A percentile compares a stretch with the other conserved stretches of the same genome.
Evolutionary conservation across 2,329 filamentous ascomycete genomes (phyloP).

Genomic region (Ambrosiella cleistominuta): DNA sequence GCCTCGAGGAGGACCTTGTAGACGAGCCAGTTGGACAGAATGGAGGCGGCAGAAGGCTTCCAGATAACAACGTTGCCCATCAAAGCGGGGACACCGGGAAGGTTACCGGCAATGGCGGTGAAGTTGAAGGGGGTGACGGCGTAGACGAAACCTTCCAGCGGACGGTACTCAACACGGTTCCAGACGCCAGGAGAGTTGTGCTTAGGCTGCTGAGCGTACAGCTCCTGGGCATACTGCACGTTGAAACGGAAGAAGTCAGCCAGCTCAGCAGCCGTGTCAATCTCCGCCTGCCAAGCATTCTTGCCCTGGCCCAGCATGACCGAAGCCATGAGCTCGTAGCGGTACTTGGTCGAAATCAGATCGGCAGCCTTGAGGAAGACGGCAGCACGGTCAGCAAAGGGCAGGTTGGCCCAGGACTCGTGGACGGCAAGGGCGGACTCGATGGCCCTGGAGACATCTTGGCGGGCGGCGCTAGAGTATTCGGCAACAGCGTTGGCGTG

Average conservation of each 20-base stretch:
- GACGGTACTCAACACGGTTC: constrained; percentile 80
- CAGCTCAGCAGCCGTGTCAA: constrained; percentile 82
- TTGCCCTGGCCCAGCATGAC: constrained; percentile 96
- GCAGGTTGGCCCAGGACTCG: constrained; percentile 65
- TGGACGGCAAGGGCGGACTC: constrained; percentile 73
- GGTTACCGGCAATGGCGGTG: constrained; percentile 80
- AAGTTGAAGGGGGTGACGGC: constrained; percentile 94
- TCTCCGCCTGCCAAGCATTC: constrained; percentile 99
- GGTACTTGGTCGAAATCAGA: constrained; percentile 76
- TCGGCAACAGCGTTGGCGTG: constrained; percentile 61
- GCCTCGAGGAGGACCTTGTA: constrained; percentile 85
- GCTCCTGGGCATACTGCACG: constrained; percentile 80
- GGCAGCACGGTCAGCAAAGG: constrained; percentile 79
- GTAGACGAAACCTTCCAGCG: constrained; percentile 89
- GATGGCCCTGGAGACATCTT: constrained; percentile 65
- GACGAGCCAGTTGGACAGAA: constrained; percentile 79
- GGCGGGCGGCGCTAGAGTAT: constrained; percentile 64
- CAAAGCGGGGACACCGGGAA: constrained; percentile 65
- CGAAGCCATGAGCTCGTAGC: constrained; percentile 89
- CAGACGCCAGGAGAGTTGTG: constrained; percentile 73
- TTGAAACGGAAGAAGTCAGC: constrained; percentile 90
- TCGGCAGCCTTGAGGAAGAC: constrained; percentile 95
- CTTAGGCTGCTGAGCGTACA: constrained; percentile 72
- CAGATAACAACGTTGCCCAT: constrained; percentile 91
- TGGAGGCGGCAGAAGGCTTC: constrained; percentile 85